A percentile compares a stretch with the other conserved stretches of the same genome.
phyloP scores from a whole-genome alignment of 108 stramenopile species.

The Cyclotella distinguenda region DNA sequence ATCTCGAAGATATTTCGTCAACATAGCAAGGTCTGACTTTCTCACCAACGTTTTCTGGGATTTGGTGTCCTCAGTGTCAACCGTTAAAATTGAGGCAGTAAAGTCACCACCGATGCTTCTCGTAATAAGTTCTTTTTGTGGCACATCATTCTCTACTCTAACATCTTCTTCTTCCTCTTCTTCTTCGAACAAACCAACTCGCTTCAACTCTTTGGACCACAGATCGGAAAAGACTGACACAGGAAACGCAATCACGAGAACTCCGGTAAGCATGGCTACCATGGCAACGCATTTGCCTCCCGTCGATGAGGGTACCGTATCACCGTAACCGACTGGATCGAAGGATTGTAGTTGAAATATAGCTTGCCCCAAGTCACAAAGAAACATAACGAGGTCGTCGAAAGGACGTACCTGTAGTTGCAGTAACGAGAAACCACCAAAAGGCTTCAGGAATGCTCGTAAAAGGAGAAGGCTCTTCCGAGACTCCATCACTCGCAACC shows the following conservation, averaged over 20 bases:
- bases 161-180: too few species aligned
- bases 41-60: neutral
- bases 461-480: slow-evolving; percentile 68
- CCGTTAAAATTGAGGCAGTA: neutral
- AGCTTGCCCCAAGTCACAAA: neutral
- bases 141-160: too few species aligned
- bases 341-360: neutral
- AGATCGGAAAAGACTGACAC: slow-evolving; percentile 72
- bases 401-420: slow-evolving; percentile 45
- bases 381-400: neutral
- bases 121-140: too few species aligned
- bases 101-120: too few species aligned
- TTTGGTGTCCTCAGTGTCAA: neutral
- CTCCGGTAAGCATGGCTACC: slow-evolving; percentile 63
- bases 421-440: slow-evolving; percentile 83
- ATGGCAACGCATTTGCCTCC: slow-evolving; percentile 52
- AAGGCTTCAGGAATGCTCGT: slow-evolving; percentile 57
- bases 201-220: slow-evolving; percentile 69
- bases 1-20: neutral
- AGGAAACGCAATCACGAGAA: slow-evolving; percentile 81
- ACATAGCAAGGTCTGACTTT: neutral
- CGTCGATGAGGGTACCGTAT: slow-evolving; percentile 52
- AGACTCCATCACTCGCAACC: slow-evolving; percentile 43
- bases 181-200: too few species aligned
- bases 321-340: slow-evolving; percentile 54